Evolutionary conservation across 306 rosid species (phyloP).

Genomic region (Rosa rugosa): DNA sequence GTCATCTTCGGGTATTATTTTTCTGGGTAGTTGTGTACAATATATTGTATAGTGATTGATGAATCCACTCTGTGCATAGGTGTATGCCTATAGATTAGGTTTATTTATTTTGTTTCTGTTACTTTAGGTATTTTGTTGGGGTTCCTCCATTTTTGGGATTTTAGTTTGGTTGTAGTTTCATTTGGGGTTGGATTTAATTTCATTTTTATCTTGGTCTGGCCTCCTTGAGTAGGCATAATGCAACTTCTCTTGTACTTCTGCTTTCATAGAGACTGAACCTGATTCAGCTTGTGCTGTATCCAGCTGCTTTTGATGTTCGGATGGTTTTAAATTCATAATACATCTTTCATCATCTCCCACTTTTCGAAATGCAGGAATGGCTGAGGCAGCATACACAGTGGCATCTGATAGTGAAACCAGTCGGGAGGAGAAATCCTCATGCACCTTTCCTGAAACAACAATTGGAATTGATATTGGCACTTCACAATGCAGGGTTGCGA

Average conservation of each 20-base stretch:
- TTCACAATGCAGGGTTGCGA: constrained; percentile 80
- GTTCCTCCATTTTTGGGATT: neutral
- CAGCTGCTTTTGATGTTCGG: neutral
- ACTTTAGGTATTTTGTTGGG: neutral
- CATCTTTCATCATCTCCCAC: neutral
- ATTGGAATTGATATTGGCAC: constrained; percentile 89
- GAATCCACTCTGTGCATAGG: neutral
- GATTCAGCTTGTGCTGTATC: neutral
- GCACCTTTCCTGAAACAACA: constrained; percentile 62
- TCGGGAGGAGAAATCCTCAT: constrained; percentile 59
- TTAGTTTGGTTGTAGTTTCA: neutral
- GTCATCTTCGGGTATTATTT: neutral
- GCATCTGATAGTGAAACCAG: constrained; percentile 79
- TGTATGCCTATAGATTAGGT: neutral
- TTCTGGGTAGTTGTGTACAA: neutral
- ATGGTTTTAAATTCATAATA: neutral
- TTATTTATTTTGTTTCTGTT: neutral
- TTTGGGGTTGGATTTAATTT: neutral
- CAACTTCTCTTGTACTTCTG: neutral
- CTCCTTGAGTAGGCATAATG: neutral
- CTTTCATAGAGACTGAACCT: neutral
- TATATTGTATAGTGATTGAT: neutral
- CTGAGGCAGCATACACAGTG: constrained; percentile 74
- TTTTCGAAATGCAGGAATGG: constrained; percentile 59
- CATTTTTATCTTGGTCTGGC: neutral